Evolutionary conservation across 2,329 filamentous ascomycete genomes (phyloP).

Genomic region (Botryotinia globosa): DNA sequence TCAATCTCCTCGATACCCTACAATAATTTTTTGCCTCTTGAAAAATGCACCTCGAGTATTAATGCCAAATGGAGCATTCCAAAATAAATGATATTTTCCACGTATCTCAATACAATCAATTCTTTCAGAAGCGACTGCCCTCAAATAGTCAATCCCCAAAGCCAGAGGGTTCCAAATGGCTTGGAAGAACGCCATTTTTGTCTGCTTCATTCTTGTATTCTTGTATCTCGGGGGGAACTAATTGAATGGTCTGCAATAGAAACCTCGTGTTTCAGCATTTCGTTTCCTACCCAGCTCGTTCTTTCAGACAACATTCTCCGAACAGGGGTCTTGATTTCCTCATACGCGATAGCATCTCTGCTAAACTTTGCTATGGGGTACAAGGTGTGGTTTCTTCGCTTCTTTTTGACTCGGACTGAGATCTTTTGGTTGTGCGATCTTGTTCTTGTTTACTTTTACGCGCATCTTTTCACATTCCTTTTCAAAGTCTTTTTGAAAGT

Average conservation of each 20-base stretch:
- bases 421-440: neutral
- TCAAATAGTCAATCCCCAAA: neutral
- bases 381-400: neutral
- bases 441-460: neutral
- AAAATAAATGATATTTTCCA: neutral
- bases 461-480: neutral
- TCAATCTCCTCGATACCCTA: fast-evolving
- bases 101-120: neutral
- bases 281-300: neutral
- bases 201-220: neutral
- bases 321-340: neutral
- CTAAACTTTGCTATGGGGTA: neutral
- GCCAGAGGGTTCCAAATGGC: too few relatives aligned
- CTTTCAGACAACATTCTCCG: neutral
- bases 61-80: neutral
- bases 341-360: neutral
- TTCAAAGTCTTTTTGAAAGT: neutral
- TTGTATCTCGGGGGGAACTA: neutral
- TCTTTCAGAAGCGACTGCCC: neutral
- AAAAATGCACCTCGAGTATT: neutral
- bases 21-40: neutral
- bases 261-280: neutral
- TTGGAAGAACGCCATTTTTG: neutral
- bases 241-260: neutral
- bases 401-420: neutral